Evolutionary conservation across 2,329 filamentous ascomycete species (phyloP).

Genomic region (Neofusicoccum cordaticola): DNA sequence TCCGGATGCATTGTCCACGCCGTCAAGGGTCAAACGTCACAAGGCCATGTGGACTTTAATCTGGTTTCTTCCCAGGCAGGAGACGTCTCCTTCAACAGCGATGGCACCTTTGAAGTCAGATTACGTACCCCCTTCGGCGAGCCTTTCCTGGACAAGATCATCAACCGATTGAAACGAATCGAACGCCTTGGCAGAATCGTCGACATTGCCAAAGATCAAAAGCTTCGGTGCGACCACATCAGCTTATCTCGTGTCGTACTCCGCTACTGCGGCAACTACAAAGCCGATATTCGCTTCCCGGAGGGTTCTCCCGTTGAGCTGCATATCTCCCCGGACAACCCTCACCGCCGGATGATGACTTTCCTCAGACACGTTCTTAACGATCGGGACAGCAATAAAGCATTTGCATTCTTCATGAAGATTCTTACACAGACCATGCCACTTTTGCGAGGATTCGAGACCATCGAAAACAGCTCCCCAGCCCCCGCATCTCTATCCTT

Average conservation of each 20-base stretch:
- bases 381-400: slow-evolving; percentile 39
- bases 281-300: slow-evolving; percentile 58
- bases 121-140: slow-evolving; percentile 59
- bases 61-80: slow-evolving; percentile 50
- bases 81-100: slow-evolving; percentile 61
- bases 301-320: slow-evolving; percentile 46
- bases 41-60: slow-evolving; percentile 27
- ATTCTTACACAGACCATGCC: slow-evolving; percentile 61
- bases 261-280: slow-evolving; percentile 59
- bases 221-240: slow-evolving; percentile 58
- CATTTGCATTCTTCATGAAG: slow-evolving; percentile 57
- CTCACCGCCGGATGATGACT: slow-evolving; percentile 63
- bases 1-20: slow-evolving; percentile 39
- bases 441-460: slow-evolving; percentile 45
- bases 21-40: slow-evolving; percentile 38
- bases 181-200: slow-evolving; percentile 70
- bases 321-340: slow-evolving; percentile 60
- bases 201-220: slow-evolving; percentile 59
- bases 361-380: slow-evolving; percentile 60
- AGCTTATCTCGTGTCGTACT: slow-evolving; percentile 65
- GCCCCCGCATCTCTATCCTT: slow-evolving; percentile 1
- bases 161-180: slow-evolving; percentile 62
- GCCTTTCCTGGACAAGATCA: slow-evolving; percentile 58
- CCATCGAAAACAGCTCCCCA: not conserved
- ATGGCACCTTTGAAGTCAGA: slow-evolving; percentile 62